A percentile compares a stretch with the other conserved stretches of the same genome.
phyloP scores from a whole-genome alignment of 78 protist species.

The Chrysochromulina parva region DNA sequence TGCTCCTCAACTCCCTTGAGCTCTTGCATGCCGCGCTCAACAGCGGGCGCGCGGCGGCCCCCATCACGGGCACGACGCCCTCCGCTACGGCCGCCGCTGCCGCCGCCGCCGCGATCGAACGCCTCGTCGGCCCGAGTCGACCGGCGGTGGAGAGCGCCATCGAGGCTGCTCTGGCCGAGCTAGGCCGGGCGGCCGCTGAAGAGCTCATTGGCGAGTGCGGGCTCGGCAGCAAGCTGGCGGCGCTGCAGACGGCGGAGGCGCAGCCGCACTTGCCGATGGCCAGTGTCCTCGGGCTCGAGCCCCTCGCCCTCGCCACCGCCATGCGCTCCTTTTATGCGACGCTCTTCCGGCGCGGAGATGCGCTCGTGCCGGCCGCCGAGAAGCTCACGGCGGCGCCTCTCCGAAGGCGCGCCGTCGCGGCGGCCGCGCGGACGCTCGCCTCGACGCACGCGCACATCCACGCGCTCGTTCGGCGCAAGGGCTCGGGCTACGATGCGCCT shows the following conservation, averaged over 20 bases:
- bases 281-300: not conserved
- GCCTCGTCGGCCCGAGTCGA: no score
- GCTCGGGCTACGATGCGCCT: not conserved
- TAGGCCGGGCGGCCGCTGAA: not conserved
- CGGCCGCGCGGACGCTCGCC: not conserved
- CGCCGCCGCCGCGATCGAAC: no score
- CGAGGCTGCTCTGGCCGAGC: not conserved
- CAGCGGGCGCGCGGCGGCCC: no score
- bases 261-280: not conserved
- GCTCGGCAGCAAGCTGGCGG: not conserved
- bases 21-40: no score
- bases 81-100: no score
- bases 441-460: not conserved
- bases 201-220: not conserved
- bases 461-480: not conserved
- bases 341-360: not conserved
- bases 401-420: not conserved
- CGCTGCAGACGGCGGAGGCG: constrained; percentile 5
- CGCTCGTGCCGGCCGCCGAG: not conserved
- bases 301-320: not conserved
- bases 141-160: no score
- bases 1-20: no score
- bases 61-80: no score
- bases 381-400: not conserved
- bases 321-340: not conserved